These are phyloP conservation scores for Coprinopsis cinerea DNA, from an alignment of 768 basidiomycete genomes.

Conservation along the genomic window DNA sequence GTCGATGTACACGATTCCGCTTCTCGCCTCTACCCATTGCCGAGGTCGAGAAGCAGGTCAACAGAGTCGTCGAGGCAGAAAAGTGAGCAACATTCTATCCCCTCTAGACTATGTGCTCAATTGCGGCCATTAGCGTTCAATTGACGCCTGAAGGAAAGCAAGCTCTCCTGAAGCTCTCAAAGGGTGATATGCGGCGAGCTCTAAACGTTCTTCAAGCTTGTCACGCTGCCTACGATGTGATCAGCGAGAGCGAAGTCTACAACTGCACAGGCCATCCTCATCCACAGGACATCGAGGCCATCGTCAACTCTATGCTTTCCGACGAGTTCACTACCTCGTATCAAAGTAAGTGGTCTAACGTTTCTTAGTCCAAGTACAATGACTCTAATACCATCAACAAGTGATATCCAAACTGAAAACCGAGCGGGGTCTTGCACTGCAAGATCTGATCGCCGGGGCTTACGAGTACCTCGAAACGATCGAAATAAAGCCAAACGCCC, in stretches of 20 bases:
- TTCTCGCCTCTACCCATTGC: conserved; percentile 86
- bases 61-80: conserved; percentile 77
- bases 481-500: conserved; percentile 79
- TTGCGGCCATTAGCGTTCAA: conserved; percentile 59
- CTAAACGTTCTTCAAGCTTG: conserved; percentile 97
- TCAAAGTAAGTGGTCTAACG: conserved; percentile 51
- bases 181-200: conserved; percentile 96
- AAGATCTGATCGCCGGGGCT: conserved; percentile 87
- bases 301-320: conserved; percentile 92
- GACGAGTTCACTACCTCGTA: conserved; percentile 94
- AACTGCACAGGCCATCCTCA: conserved; percentile 97
- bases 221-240: conserved; percentile 89
- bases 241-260: conserved; percentile 89
- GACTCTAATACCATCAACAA: conserved; percentile 22
- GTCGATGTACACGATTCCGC: conserved; percentile 94
- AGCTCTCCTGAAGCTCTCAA: conserved; percentile 89
- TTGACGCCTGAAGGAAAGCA: conserved; percentile 80
- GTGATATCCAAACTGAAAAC: conserved; percentile 85
- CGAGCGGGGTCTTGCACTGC: conserved; percentile 89
- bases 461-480: conserved; percentile 87
- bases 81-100: conserved; percentile 42
- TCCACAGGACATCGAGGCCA: conserved; percentile 87
- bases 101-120: neutral
- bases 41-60: conserved; percentile 82
- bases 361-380: neutral